A percentile compares a stretch with the other conserved stretches of the same genome.
Conservation (phyloP, 139 green algal species). For the Zygnema circumcarinatum region DNA sequence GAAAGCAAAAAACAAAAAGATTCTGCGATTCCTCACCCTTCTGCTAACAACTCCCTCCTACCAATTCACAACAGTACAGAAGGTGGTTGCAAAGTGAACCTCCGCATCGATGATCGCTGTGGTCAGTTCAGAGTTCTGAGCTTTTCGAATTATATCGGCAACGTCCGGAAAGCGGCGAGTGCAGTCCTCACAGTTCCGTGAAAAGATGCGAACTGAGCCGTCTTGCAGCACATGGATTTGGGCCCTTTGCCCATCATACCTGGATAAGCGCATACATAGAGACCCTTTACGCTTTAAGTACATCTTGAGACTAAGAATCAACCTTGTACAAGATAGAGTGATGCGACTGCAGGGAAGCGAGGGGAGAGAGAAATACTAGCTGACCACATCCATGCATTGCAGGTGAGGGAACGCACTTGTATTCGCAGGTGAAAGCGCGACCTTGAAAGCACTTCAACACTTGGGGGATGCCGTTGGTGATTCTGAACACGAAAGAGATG, state of each 20-base stretch:
- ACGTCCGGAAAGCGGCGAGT: conserved; percentile 79
- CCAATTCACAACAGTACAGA: neutral
- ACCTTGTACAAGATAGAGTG: neutral
- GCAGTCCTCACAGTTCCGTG: conserved; percentile 81
- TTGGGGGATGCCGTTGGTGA: conserved; percentile 70
- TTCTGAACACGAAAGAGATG: conserved; percentile 44
- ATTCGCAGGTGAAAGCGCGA: conserved; percentile 59
- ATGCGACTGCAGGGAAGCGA: neutral
- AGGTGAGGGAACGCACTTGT: conserved; percentile 33
- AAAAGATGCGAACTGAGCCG: conserved; percentile 78
- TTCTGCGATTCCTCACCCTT: neutral
- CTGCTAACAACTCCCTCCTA: neutral
- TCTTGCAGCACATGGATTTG: conserved; percentile 84
- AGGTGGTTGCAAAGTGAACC: neutral
- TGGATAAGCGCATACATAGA: neutral
- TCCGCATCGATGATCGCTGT: neutral
- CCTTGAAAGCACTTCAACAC: conserved; percentile 71
- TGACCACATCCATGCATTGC: neutral
- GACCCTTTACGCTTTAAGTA: no score
- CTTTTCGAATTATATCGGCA: conserved; percentile 18
- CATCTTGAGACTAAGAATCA: neutral
- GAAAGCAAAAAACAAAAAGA: neutral
- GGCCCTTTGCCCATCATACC: conserved; percentile 84
- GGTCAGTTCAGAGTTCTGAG: neutral
- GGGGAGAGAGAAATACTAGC: neutral